Evolutionary conservation across 106 monocot genomes (phyloP), one percentile per base, ranked within the genome.

Genomic region (Ottelia alismoides): DNA sequence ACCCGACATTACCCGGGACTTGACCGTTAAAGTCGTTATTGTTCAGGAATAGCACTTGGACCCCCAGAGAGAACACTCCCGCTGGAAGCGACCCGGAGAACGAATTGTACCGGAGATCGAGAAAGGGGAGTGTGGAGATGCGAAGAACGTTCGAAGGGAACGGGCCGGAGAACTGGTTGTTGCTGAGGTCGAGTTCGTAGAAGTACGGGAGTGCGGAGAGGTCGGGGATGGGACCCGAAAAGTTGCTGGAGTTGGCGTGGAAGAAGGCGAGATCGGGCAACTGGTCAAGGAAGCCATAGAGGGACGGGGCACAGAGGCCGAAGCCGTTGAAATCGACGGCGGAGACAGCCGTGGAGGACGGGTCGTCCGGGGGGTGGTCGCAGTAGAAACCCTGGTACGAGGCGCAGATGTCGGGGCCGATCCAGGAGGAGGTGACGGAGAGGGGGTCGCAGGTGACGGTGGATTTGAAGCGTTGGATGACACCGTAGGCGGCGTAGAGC

Each of bases 291-390:
- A 61, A 61, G 21, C 61, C 61, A 49, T 2, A 4, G 20, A 61
- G 3, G 48, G 61, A 49, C 0, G 61, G 61, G 20, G 61, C 61
- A 28, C 28, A 47, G 27, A 61, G 47, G 26, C 20, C 18, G 28
- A 47, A 49, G 20, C 61, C 61, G 28, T 61, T 61, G 61, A 61
- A 61, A 49, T 61, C 61, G 18, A 61, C 30, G 20, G 48, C 26
- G 48, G 47, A 26, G 47, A 61, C 28, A 28, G 49, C 31, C 20
- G 10, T n/a, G 49, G 27, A 20, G 17, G n/a, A 20, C n/a, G 1
- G 12, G 29, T 47, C 31, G 29, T 61, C 6, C 2, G 61, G 61
- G 6, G 49, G 61, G 27, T 17, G 19, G 48, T 7, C 27, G 61
- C 61, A 61, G 61, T 17, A 18, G 61, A 61, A 61, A 49, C 61